Base-by-base conservation (phyloP, 108 stramenopile genomes). In the Asterionellopsis glacialis region DNA sequence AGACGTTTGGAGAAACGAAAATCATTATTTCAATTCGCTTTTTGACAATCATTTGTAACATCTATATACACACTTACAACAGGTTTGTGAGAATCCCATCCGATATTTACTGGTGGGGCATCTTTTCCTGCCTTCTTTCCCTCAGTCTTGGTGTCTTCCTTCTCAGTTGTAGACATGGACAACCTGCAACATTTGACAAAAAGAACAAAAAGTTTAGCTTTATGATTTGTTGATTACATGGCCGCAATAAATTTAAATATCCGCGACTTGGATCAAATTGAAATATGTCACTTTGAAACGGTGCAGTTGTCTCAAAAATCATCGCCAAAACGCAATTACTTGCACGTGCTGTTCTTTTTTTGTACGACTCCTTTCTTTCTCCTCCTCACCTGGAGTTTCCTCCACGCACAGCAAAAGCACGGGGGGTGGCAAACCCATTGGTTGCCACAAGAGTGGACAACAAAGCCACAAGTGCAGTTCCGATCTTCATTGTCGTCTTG, bases 71-170 rank as follows among this genome's bases (percentile, higher is more conserved):
- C 7, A 79, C 83, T 70, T 82, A 84, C 85, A 51, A 89, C 82
- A 13, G 87, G 52, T n/a, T 67, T 42, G 64, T 97, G 94, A 45
- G 93, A 83, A 65, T 95, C 84, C 96, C 96, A 97, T 12, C 96
- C 96, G 53, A 97, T 61, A 62, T 85, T 84, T 15, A 76, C 75
- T 11, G 90, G 90, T 43, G 84, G 82, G 51, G 82, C 78, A 67
- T 91, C 75, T n/a, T 63, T 57, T 48, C 50, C 57, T 9, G 74
- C 82, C 68, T 74, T 72, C 51, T 80, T 82, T 41, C 73, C 79
- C 33, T 71, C 75, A n/a, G 25, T 15, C 41, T 57, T 41, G 12
- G 40, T 41, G 2, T 57, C 56, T 25, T 19, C 22, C 15, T 22
- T 24, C 15, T 16, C 56, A 7, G 4, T 57, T 1, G 56, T 16